Conservation (phyloP, 345 rosid genomes). For the Gossypium raimondii region DNA sequence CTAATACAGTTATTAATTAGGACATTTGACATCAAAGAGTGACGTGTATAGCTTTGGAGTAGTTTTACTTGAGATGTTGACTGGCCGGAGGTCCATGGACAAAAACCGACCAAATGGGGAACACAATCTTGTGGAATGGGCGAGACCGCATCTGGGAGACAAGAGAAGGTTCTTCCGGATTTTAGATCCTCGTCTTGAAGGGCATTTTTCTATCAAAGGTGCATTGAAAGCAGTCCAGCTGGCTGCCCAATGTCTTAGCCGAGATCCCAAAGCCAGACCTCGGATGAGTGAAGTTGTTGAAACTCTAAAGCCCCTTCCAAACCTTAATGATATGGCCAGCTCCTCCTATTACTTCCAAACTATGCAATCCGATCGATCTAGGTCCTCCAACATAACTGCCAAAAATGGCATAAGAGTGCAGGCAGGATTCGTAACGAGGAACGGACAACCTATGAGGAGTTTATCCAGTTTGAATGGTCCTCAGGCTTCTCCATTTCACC, state of each 20-base stretch:
- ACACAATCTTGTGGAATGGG: constrained; percentile 94
- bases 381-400: constrained; percentile 24
- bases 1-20: constrained; percentile 30
- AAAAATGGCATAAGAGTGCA: constrained; percentile 56
- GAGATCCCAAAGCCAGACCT: constrained; percentile 90
- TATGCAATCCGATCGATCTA: constrained; percentile 35
- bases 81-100: constrained; percentile 82
- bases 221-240: constrained; percentile 81
- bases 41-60: constrained; percentile 89
- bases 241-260: constrained; percentile 82
- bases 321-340: constrained; percentile 88
- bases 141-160: constrained; percentile 80
- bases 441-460: constrained; percentile 67
- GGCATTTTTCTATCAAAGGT: constrained; percentile 85
- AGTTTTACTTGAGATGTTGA: constrained; percentile 78
- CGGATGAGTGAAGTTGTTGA: constrained; percentile 88
- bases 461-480: constrained; percentile 53
- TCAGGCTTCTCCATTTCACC: constrained; percentile 58
- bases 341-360: constrained; percentile 69
- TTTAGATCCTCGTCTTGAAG: constrained; percentile 87
- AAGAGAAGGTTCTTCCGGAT: constrained; percentile 66
- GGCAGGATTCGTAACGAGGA: constrained; percentile 64
- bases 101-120: constrained; percentile 91
- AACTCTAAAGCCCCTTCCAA: constrained; percentile 63
- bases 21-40: constrained; percentile 77